Evolutionary conservation across 352 stramenopile species (phyloP).

Genomic region (Phytophthora quininea): DNA sequence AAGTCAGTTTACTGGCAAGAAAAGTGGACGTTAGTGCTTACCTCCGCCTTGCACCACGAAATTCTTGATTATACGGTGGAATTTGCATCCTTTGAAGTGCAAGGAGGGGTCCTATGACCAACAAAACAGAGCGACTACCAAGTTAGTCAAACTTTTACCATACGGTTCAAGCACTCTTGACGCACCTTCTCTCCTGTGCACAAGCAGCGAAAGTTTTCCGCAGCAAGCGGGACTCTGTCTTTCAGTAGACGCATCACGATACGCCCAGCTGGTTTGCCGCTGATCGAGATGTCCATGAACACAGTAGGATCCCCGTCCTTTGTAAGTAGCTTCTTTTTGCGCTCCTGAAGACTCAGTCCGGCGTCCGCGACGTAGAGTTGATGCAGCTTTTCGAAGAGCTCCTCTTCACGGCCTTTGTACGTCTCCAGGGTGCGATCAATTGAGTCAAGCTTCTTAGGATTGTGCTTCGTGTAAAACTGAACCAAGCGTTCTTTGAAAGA

Average conservation of each 20-base stretch:
- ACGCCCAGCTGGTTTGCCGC: constrained; percentile 75
- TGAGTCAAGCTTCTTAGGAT: constrained; percentile 55
- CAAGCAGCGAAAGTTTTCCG: constrained; percentile 94
- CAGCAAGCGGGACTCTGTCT: constrained; percentile 92
- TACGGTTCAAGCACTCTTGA: neutral
- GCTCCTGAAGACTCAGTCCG: constrained; percentile 39
- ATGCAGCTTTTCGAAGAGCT: constrained; percentile 72
- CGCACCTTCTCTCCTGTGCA: constrained; percentile 82
- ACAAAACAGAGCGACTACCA: neutral
- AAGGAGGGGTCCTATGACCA: constrained; percentile 38
- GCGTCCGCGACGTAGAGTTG: constrained; percentile 59
- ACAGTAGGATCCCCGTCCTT: constrained; percentile 84
- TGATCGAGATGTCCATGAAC: constrained; percentile 96
- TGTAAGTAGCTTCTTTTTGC: constrained; percentile 62
- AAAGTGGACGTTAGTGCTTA: constrained; percentile 14
- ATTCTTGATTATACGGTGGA: constrained; percentile 93
- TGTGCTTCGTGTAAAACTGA: constrained; percentile 76
- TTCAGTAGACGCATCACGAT: constrained; percentile 96
- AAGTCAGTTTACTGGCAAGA: neutral
- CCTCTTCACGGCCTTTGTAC: constrained; percentile 64
- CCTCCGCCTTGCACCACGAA: constrained; percentile 91
- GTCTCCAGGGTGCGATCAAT: constrained; percentile 63
- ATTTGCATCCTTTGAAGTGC: constrained; percentile 89
- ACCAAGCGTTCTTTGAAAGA: constrained; percentile 47
- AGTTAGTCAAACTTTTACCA: neutral